Evolutionary conservation across 1,139 yeast genomes (phyloP), one percentile per base, ranked within the genome.

Genomic region (Yamadazyma mexicana): DNA sequence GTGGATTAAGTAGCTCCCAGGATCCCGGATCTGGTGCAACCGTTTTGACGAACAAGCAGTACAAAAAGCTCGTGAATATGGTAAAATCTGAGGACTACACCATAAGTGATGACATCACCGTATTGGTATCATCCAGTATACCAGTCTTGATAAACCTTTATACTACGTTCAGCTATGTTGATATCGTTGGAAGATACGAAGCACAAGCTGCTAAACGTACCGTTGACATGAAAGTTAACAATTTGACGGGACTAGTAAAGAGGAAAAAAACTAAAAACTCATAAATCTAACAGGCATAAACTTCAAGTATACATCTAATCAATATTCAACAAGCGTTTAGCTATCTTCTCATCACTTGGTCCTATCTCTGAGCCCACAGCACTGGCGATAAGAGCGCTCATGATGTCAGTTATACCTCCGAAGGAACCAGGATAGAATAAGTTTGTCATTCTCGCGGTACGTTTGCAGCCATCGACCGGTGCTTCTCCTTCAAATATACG

Each of bases 31-130:
- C 14, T n/a, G 16, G 4, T 8, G 14, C 12, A 15, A 23, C 23
- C 14, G 35, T 34, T 6, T 34, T 54, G 8, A 39, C 55, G 4
- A 48, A 63, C 15, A 50, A 47, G 20, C 59, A 62, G 25, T 70
- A 69, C 46, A 69, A 66, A 39, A 62, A 54, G 40, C 39, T 69
- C 9, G 47, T 66, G 22, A 56, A 57, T 27, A 36, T 61, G 2
- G 45, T 68, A 10, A 66, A 65, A 38, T 56, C 55, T 28, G 62
- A 56, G 34, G 58, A 61, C 45, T 67, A 52, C 42, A 50, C 47
- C 30, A 43, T 50, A 2, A 42, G 45, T 5, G 52, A 50, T 0
- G 73, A 66, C 32, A 49, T 67, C 2, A 48, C 44, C 34, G 36
- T 47, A 2, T 46, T 69, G 30, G 58, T 61, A 9, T 40, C 31